Evolutionary conservation across 208 protist genomes (phyloP).

Genomic region (Trypanosoma lewisi): DNA sequence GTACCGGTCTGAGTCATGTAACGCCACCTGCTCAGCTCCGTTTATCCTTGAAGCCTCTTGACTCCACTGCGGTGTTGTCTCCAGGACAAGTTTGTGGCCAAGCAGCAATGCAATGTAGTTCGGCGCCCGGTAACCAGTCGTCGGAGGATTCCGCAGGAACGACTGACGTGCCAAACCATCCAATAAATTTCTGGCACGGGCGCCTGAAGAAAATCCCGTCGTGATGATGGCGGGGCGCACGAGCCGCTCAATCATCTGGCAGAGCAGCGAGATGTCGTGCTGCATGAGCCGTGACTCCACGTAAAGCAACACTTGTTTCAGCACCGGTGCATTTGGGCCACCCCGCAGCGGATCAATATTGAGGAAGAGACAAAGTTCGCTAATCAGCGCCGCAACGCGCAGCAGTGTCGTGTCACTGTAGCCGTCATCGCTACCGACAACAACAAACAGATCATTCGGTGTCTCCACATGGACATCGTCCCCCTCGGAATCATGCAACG

Average conservation of each 20-base stretch:
- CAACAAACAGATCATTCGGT: constrained; percentile 9
- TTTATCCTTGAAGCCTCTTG: neutral
- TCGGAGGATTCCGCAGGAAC: neutral
- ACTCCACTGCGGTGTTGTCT: constrained; percentile 15
- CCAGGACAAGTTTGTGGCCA: constrained; percentile 19
- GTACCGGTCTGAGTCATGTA: constrained; percentile 19
- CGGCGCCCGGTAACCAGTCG: neutral
- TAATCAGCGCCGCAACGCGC: constrained; percentile 17
- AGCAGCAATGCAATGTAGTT: constrained; percentile 20
- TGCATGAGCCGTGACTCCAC: constrained; percentile 2
- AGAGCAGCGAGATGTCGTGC: constrained; percentile 11
- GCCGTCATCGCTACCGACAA: constrained; percentile 18
- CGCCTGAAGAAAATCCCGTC: constrained; percentile 11
- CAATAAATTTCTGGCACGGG: neutral
- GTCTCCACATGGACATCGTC: neutral
- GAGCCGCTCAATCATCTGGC: constrained; percentile 14
- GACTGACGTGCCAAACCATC: constrained; percentile 13
- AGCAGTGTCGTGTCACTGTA: constrained; percentile 15
- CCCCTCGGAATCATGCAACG: neutral
- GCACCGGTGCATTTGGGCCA: constrained; percentile 14
- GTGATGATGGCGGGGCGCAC: constrained; percentile 14
- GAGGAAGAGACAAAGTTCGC: constrained; percentile 20
- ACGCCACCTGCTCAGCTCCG: neutral
- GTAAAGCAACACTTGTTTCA: constrained; percentile 13
- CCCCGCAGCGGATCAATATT: constrained; percentile 14